A percentile compares a stretch with the other conserved stretches of the same genome.
phyloP scores from a whole-genome alignment of 2,329 filamentous ascomycete species.

The Paraphoma chrysanthemicola region DNA sequence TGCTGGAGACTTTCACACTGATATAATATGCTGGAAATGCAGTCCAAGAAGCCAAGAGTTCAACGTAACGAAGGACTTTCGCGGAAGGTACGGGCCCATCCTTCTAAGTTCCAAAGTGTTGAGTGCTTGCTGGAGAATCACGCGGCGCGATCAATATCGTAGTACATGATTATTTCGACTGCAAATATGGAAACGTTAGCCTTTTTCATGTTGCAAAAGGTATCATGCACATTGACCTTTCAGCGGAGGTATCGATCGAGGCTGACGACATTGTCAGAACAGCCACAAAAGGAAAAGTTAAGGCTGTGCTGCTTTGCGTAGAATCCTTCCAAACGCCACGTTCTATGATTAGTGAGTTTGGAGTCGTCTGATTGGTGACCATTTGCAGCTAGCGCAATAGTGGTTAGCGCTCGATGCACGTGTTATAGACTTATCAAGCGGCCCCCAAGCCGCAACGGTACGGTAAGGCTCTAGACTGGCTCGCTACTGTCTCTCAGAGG shows the following conservation, averaged over 20 bases:
- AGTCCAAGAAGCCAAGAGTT: not conserved
- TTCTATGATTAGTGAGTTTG: not conserved
- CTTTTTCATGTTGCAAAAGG: too few relatives aligned
- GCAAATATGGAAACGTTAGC: too few relatives aligned
- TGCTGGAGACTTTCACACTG: not conserved
- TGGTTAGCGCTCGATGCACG: not conserved
- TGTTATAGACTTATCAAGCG: not conserved
- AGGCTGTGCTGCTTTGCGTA: not conserved
- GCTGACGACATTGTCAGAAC: not conserved
- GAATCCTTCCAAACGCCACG: not conserved
- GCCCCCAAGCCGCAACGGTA: not conserved
- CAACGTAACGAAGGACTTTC: not conserved
- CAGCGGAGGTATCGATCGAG: too few relatives aligned
- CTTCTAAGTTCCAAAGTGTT: too few relatives aligned
- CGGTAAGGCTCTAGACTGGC: not conserved
- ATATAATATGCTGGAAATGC: not conserved
- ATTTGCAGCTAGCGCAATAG: not conserved
- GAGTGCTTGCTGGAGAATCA: too few relatives aligned
- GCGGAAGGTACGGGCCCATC: too few relatives aligned
- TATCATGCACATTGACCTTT: too few relatives aligned
- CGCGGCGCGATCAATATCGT: too few relatives aligned
- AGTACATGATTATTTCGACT: too few relatives aligned
- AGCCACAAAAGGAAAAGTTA: not conserved
- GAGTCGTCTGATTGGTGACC: not conserved
- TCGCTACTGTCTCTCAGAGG: not conserved